Base-by-base conservation (phyloP, 805 yeast genomes). In the Suhomyces sp. region DNA sequence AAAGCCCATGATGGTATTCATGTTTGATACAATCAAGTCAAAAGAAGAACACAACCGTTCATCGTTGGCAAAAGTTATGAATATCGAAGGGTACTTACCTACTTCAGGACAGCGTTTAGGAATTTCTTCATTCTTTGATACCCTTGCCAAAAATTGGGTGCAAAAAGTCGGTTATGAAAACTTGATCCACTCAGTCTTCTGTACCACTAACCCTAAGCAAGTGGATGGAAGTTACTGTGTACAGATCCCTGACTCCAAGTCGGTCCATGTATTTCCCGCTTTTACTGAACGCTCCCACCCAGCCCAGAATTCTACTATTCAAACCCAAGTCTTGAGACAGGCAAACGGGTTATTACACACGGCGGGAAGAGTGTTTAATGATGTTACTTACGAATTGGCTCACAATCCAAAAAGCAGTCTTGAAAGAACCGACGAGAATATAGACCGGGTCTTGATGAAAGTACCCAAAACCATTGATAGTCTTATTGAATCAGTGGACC, bases 181-280 rank as follows among this genome's bases (percentile, higher is more conserved):
- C 19, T 51, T 74, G 21, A 42, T 71, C 2, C 63, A 63, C 29
- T 71, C 77, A 0, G 53, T 55, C 2, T 70, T 70, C 40, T 75
- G 79, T 40, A 65, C 72, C 3, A 51, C 67, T 4, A 58, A 59
- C 32, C 31, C 44, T 1, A 23, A 31, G 6, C 15, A 18, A 0
- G 48, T 54, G 11, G 58, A n/a, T n/a, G n/a, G n/a, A n/a, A n/a
- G 76, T 27, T 62, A 54, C 35, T 74, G 80, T 47, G 31, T 70
- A 7, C 56, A 56, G 36, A 54, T 73, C 13, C 51, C 32, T 4
- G 60, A 54, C 21, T 41, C 50, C n/a, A 44, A 44, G n/a, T 45
- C 50, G 1, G 45, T 70, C 17, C 45, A 48, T 7, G 24, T 57
- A 9, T 50, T 48, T 28, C 58, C 60, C 8, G 53, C 53, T 2